Evolutionary conservation across 257 asterid species (phyloP), one percentile per base, ranked within the genome.

Genomic region (Lavandula angustifolia): DNA sequence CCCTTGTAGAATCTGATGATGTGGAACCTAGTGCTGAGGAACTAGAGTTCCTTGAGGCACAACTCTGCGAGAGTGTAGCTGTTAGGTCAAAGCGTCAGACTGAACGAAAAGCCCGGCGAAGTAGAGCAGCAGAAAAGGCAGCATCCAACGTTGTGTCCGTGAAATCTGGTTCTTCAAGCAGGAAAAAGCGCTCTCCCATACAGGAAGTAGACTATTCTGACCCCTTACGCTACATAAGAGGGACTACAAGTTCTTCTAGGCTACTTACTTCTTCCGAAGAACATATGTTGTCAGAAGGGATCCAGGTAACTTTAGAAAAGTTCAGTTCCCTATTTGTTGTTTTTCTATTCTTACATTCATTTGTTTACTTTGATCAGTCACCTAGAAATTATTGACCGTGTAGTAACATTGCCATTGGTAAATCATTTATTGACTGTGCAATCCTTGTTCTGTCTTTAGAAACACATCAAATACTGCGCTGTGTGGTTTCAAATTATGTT

Each of bases 211-310:
- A 89, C 78, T 82, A 85, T 74, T 52, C 82, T 31, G 99, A 92
- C 49, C 99, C 96, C 3, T 73, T 92, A 66, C 96, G 95, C 17
- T 85, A 87, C 76, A 71, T 92, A 44, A 82, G 95, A 77, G 96
- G 87, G 68, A 81, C 91, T 22, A 74, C 99, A 31, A 76, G 78
- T 74, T 52, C 76, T 60, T 84, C 89, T 27, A 82, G 74, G 88
- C 95, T 92, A 22, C 94, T 89, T 18, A 84, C 96, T 57, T 80
- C 87, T 56, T 73, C 97, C 12, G 99, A 92, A 81, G 99, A 92
- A 75, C 90, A 78, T 53, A 70, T 71, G 75, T 78, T 92, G 68
- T 89, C 99, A 14, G 76, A 51, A 69, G 97, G 97, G 76, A 87
- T 89, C 61, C 97, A 92, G 96, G 98, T 89, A 71, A 62, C 46